Base-by-base conservation (phyloP, 2,329 filamentous ascomycete species). In the Pseudogymnoascus verrucosus region DNA sequence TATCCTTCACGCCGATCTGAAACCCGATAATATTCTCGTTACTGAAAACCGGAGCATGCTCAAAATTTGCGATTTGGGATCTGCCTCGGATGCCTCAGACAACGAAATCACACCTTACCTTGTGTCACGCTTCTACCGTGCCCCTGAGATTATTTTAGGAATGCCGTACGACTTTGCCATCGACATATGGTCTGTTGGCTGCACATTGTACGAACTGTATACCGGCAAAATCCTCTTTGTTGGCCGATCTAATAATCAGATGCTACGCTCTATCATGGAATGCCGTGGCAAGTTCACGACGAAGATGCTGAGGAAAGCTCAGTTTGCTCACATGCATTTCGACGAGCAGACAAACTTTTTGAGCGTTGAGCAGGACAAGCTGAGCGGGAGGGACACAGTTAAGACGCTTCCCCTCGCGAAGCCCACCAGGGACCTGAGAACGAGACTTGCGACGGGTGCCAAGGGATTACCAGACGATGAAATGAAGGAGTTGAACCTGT, bases 141-240 rank as follows among this genome's bases (percentile, higher is more conserved):
- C 95, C 3, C 95, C 96, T 1, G 95, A 99, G 78, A 91, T 99
- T 73, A 96, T 99, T 66, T 83, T 99, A 3, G 95, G 95, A n/a
- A 93, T 97, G 79, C 89, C 90, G 8, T 96, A 96, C 74, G 92
- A 96, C 74, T 96, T 93, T 74, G 89, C 89, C 6, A 91, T 98
- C 68, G 95, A 99, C 75, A 90, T 96, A 81, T 99, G 95, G 95
- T 96, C 93, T 6, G 91, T 98, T 68, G 96, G 95, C 39, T 99
- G 95, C 77, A 99, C 95, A 0, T 81, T 98, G 31, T 99, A 96
- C 75, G 95, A 99, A 77, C 81, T 99, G 42, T 98, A 96, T 78
- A 98, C 95, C 0, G 95, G 95, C 72, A 96, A 97, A 75, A 98
- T 99, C 64, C 81, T 99, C 34, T 99, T 99, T 75, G 92, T 91